A percentile compares a stretch with the other conserved stretches of the same genome.
These are phyloP conservation scores for Ophiostoma angusticollis DNA, from an alignment of 2,329 filamentous ascomycete genomes.

Conservation along the genomic window DNA sequence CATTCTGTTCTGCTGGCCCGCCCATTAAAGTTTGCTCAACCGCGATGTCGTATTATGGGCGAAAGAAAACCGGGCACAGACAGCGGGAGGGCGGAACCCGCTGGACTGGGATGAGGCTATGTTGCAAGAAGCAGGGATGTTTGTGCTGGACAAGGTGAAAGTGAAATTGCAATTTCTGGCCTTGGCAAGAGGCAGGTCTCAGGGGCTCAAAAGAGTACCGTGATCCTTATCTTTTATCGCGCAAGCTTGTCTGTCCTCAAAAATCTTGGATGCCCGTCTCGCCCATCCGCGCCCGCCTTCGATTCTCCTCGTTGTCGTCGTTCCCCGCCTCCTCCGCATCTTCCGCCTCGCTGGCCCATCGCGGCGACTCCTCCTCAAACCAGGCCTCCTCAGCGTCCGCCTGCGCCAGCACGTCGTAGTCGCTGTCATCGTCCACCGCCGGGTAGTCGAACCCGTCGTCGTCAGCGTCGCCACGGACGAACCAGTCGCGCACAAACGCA, in stretches of 20 bases:
- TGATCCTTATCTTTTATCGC: too few relatives aligned
- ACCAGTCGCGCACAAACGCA: conserved; percentile 59
- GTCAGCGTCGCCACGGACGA: conserved; percentile 48
- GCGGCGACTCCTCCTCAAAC: conserved; percentile 67
- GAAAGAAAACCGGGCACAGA: too few relatives aligned
- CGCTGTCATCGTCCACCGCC: conserved; percentile 56
- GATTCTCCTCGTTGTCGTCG: not conserved
- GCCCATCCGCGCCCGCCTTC: conserved; percentile 30
- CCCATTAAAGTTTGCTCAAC: too few relatives aligned
- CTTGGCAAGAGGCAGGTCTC: too few relatives aligned
- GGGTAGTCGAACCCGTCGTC: conserved; percentile 72
- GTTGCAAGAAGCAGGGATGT: too few relatives aligned
- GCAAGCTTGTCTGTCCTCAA: conserved; percentile 32
- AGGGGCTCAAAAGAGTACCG: too few relatives aligned
- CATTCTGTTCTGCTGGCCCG: too few relatives aligned
- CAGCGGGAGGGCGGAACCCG: too few relatives aligned
- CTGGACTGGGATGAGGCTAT: too few relatives aligned
- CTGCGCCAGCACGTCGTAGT: conserved; percentile 50
- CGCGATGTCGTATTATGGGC: too few relatives aligned
- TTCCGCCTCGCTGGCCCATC: conserved; percentile 40
- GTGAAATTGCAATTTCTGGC: too few relatives aligned
- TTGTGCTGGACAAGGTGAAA: too few relatives aligned
- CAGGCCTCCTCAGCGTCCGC: conserved; percentile 59
- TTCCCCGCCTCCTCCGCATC: conserved; percentile 17
- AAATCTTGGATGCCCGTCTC: conserved; percentile 65